A percentile compares a stretch with the other conserved stretches of the same genome.
phyloP scores from a whole-genome alignment of 2,329 filamentous ascomycete genomes.

The Meredithiella fracta region DNA sequence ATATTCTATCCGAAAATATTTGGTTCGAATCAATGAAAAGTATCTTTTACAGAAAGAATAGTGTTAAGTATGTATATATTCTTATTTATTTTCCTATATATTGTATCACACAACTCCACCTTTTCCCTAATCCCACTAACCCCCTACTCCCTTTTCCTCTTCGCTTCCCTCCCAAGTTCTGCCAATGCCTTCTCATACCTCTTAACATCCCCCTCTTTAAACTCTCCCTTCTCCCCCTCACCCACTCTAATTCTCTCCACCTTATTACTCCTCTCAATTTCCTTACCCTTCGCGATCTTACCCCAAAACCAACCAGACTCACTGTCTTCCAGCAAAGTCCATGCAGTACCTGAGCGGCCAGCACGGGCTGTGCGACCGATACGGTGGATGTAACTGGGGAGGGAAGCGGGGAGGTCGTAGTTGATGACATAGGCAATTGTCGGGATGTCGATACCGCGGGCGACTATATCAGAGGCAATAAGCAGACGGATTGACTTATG shows the following conservation, averaged over 20 bases:
- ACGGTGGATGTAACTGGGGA: slow-evolving; percentile 76
- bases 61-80: too few relatives aligned
- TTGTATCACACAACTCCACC: too few relatives aligned
- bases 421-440: slow-evolving; percentile 75
- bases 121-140: too few relatives aligned
- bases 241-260: slow-evolving; percentile 31
- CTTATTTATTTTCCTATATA: too few relatives aligned
- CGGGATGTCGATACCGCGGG: slow-evolving; percentile 72
- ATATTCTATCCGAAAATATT: too few relatives aligned
- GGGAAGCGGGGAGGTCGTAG: slow-evolving; percentile 73
- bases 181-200: slow-evolving; percentile 42
- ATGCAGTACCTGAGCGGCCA: slow-evolving; percentile 57
- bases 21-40: too few relatives aligned
- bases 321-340: slow-evolving; percentile 67
- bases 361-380: slow-evolving; percentile 83
- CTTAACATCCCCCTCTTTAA: slow-evolving; percentile 30
- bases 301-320: slow-evolving; percentile 90
- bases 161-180: slow-evolving; percentile 45
- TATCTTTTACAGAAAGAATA: too few relatives aligned
- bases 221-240: slow-evolving; percentile 22
- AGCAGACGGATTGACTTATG: slow-evolving; percentile 53
- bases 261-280: slow-evolving; percentile 28
- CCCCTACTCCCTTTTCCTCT: not conserved
- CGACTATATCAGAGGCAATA: slow-evolving; percentile 83
- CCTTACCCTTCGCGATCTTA: slow-evolving; percentile 48